Evolutionary conservation across 768 basidiomycete genomes (phyloP), one percentile per base, ranked within the genome.

Genomic region (Brasilioporus rufonigricans): DNA sequence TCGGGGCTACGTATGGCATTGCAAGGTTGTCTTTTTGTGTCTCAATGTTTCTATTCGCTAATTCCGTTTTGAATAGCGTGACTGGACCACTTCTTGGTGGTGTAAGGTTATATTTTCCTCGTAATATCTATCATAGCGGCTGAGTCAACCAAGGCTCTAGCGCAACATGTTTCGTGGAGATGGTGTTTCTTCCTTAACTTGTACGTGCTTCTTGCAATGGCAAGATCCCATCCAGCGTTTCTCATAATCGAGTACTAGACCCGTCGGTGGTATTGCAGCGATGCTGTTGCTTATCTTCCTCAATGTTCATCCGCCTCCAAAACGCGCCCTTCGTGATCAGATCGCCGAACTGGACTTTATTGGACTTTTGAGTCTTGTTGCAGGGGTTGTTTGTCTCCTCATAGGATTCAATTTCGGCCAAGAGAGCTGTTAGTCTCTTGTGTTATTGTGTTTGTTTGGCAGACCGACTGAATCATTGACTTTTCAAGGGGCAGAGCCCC

Each of bases 101-200:
- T 54, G 88, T 88, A 68, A 74, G 86, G 68, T 16, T 29, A 12
- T 27, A n/a, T 24, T 27, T 44, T 24, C 9, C 32, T 43, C 3
- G 13, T 18, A 44, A 26, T 1, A 1, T 29, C 16, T 0, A 1
- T 13, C 0, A 6, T 24, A 5, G 24, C 9, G 12, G 6, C 27
- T 52, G 16, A 58, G 29, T 55, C 9, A 10, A 14, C 27, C 44
- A 53, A 87, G 86, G 82, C 75, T 13, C 80, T 92, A 52, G 80
- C 88, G 0, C 84, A 91, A 64, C 84, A 87, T 62, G 85, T 81
- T 14, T 77, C 83, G 0, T 93, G 90, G 90, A 72, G 91, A 74
- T 92, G 90, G 89, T 87, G 86, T 63, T 89, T 89, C 69, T 89
- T 81, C 65, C 83, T 89, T 58, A 88, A 88, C 60, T 61, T 89